These are phyloP conservation scores for Starmera caribaea DNA, from an alignment of 805 yeast species.

Conservation along the genomic window DNA sequence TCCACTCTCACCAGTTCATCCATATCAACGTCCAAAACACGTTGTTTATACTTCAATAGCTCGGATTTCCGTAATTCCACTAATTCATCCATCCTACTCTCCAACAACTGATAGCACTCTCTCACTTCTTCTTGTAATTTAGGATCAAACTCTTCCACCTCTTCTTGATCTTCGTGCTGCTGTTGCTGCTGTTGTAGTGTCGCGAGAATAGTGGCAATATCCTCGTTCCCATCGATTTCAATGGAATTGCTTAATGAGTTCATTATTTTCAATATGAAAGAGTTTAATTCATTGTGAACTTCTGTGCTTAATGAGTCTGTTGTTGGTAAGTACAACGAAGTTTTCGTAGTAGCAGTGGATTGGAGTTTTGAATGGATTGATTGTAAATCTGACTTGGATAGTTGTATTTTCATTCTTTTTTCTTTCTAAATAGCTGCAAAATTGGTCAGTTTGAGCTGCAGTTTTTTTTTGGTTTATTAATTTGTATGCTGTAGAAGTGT, in stretches of 20 bases:
- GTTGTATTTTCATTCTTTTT: slow-evolving; percentile 28
- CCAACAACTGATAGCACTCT: slow-evolving; percentile 47
- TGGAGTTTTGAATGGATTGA: slow-evolving; percentile 36
- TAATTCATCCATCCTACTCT: slow-evolving; percentile 30
- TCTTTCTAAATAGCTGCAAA: no score
- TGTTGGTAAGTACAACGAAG: slow-evolving; percentile 39
- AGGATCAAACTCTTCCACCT: slow-evolving; percentile 63
- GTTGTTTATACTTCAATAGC: no score
- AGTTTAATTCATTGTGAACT: slow-evolving; percentile 33
- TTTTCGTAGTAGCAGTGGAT: slow-evolving; percentile 31
- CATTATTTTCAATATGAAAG: slow-evolving; percentile 41
- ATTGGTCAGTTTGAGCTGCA: no score
- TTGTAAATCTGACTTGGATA: slow-evolving; percentile 43
- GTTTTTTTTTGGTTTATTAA: no score
- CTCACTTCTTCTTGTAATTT: slow-evolving; percentile 53
- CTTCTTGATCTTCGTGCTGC: slow-evolving; percentile 14
- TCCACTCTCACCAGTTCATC: slow-evolving; percentile 21
- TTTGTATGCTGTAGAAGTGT: no score
- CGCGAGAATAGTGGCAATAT: slow-evolving; percentile 15
- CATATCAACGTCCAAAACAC: slow-evolving; percentile 4
- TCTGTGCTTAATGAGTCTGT: slow-evolving; percentile 35
- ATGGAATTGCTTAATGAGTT: slow-evolving; percentile 48
- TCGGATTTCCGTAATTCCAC: no score
- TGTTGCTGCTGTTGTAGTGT: no score
- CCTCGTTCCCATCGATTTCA: slow-evolving; percentile 44